Base-by-base conservation (phyloP, 257 asterid genomes). In the Scutellaria baicalensis region DNA sequence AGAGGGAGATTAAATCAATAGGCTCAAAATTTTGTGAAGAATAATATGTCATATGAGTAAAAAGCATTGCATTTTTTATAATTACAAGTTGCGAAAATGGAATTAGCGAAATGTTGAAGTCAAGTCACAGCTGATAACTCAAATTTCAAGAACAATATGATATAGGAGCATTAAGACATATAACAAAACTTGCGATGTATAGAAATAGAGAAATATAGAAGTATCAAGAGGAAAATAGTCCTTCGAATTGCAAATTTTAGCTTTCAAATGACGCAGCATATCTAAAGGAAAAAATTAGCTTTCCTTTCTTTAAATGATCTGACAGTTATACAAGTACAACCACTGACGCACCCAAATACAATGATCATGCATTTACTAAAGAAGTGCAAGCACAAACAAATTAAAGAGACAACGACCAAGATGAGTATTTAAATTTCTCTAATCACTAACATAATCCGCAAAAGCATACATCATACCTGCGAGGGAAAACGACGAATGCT, bases 401-500 rank as follows among this genome's bases (percentile, higher is more conserved):
- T 45, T 52, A 18, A 72, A 23, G 47, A 69, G 13, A 12, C 10
- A 11, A 52, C 43, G 23, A 1, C 51, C 9, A 33, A 11, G 54
- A 35, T 43, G 12, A 58, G 11, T 35, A 50, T 35, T 11, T 6
- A 23, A 45, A 14, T 54, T 10, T 40, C 14, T 27, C 8, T n/a
- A 71, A n/a, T 17, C 31, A 52, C 61, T 3, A 33, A 43, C 55
- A 45, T 23, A 49, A 38, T 45, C 2, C 23, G 14, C 64, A 61
- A 56, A 55, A 36, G n/a, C 59, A 47, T 58, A 72, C 49, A 64
- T 36, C 58, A 6, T 80, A 89, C 98, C 98, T 93, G 98, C 17
- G 85, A 59, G 33, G 98, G 98, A 60, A 93, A 93, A 23, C 89
- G 92, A 23, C 97, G 96, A 69, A 84, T 66, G 50, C 96, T 91